These are phyloP conservation scores for Yarrowia galli DNA, from an alignment of 1,139 yeast genomes.

Conservation along the genomic window DNA sequence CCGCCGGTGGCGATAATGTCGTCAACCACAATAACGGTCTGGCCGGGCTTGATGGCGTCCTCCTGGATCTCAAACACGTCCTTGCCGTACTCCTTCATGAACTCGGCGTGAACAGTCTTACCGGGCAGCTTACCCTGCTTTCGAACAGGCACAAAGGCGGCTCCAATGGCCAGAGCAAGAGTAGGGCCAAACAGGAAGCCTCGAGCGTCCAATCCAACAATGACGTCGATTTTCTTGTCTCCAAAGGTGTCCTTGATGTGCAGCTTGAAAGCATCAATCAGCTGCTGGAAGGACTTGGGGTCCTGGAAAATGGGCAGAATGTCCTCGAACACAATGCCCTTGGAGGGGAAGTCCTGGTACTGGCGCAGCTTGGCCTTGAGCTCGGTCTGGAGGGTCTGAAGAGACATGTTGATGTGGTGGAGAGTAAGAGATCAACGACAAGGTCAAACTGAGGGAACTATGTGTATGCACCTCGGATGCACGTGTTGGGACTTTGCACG, in stretches of 20 bases:
- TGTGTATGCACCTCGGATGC: background rate
- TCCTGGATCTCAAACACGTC: slow-evolving; percentile 90
- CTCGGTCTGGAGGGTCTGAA: slow-evolving; percentile 38
- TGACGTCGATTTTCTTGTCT: slow-evolving; percentile 73
- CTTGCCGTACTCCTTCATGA: slow-evolving; percentile 87
- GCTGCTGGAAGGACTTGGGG: slow-evolving; percentile 79
- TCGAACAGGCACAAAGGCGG: slow-evolving; percentile 94
- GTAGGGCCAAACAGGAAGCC: slow-evolving; percentile 97
- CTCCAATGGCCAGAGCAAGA: slow-evolving; percentile 84
- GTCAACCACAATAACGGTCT: slow-evolving; percentile 86
- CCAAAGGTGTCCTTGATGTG: slow-evolving; percentile 63
- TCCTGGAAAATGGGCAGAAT: slow-evolving; percentile 90
- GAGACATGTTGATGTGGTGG: slow-evolving; percentile 15
- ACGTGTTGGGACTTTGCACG: slow-evolving; percentile 25
- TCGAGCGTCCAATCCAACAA: slow-evolving; percentile 95
- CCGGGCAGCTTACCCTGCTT: slow-evolving; percentile 97
- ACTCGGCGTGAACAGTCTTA: slow-evolving; percentile 71
- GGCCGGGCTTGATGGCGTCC: slow-evolving; percentile 78
- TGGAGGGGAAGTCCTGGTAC: slow-evolving; percentile 90
- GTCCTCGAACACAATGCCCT: slow-evolving; percentile 95
- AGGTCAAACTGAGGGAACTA: too few relatives aligned
- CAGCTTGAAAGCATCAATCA: slow-evolving; percentile 79
- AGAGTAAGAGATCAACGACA: background rate
- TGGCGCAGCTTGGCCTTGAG: slow-evolving; percentile 56
- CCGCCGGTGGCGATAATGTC: slow-evolving; percentile 99